Evolutionary conservation across 2,329 filamentous ascomycete genomes (phyloP), one percentile per base, ranked within the genome.

Genomic region (Clathrospora elynae): DNA sequence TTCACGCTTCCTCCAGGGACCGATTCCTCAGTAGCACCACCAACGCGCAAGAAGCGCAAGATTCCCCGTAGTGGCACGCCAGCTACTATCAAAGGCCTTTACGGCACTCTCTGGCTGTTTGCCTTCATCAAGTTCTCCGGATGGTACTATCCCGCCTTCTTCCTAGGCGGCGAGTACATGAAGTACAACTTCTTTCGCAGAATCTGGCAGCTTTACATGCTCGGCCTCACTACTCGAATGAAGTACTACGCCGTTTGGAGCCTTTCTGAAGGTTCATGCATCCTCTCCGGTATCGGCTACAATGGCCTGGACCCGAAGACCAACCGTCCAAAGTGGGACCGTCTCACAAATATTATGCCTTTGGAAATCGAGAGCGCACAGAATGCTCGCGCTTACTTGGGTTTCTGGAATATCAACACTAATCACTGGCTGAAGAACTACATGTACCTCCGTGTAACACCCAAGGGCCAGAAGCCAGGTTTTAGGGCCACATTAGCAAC

Each of bases 221-320:
- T 96, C 35, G 88, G 86, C 39, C 78, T 97, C 30, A 87, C 88
- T 1, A 79, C 87, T 4, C 84, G 93, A 14, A 82, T 88, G 61
- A 99, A 99, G 74, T 99, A 96, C 74, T 99, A 99, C 62, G 93
- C 90, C 23, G 90, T 96, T 4, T 99, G 93, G 93, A 85, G 83
- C 25, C 73, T 99, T 57, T 91, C 92, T 0, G 93, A 99, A 71
- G 93, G 93, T 12, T 85, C 92, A 12, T 99, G 93, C 65, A 96
- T 99, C 51, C 81, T 99, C 12, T 86, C 90, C 6, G 93, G 93
- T 4, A 82, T 99, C 54, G 93, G 93, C 29, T 99, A 93, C 73
- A 96, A 96, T 62, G 92, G 93, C 20, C 78, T 99, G 12, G 90
- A 99, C 64, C 83, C 88, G 2, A 81, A 82, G 40, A 92, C 89